Evolutionary conservation across 2,329 filamentous ascomycete species (phyloP), one percentile per base, ranked within the genome.

Genomic region (Nigrospora oryzae): DNA sequence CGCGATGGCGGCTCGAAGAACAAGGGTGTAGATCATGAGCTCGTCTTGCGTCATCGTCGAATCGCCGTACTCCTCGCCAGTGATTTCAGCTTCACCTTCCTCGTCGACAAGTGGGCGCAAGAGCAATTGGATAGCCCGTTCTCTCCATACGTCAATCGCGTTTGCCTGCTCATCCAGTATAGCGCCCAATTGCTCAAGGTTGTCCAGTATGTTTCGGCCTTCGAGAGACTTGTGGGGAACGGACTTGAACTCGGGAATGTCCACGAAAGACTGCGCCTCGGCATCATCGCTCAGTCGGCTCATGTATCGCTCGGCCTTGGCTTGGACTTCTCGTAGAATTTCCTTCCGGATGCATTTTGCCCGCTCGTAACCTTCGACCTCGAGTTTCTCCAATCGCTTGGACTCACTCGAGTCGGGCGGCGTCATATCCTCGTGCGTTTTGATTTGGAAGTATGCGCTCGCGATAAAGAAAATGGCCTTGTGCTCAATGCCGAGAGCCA

Each of bases 31-130:
- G 7, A 86, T 86, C 63, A 91, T 87, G 36, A 96, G 77, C 58
- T 94, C 82, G 49, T 96, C 91, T 64, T 97, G 91, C 38, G 84
- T 77, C 60, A 87, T 87, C 0, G 89, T 88, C 0, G 91, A 95
- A 31, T 86, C 79, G 53, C 89, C 86, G 50, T 95, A 93, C 60
- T 97, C 93, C 47, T 96, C 84, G 19, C 93, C 93, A 11, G 89
- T 91, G 3, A 81, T 76, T 46, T 95, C 88, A 11, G 75, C 65
- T 14, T 70, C 70, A 1, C 81, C 80, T 36, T 95, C 89, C 56
- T 93, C 82, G 53, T 97, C 93, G 15, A 97, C 80, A 2, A 97
- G 72, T 0, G 87, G 81, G 48, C 81, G 75, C 11, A 86, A 66
- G 11, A 96, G 71, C 16, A 91, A 75, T 44, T 84, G 75, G 15